phyloP scores from a whole-genome alignment of 2,329 filamentous ascomycete species.

The Colletotrichum tofieldiae region DNA sequence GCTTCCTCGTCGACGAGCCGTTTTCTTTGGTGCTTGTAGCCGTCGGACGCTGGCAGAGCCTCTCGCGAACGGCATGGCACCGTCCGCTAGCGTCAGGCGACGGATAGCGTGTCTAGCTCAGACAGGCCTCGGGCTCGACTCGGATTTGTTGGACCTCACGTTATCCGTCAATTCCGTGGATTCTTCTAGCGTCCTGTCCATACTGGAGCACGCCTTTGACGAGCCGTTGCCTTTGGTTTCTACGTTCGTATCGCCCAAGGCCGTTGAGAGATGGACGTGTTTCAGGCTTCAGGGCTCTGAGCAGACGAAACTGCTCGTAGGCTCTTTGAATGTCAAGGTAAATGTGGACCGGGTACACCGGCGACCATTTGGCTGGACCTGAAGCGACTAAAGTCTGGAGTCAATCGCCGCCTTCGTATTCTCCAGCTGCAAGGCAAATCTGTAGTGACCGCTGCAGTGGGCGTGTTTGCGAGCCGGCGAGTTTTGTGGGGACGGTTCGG shows the following conservation, averaged over 20 bases:
- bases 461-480: neutral
- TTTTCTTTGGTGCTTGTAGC: neutral
- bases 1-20: constrained; percentile 5
- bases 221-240: neutral
- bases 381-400: neutral
- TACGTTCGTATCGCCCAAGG: neutral
- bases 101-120: constrained; percentile 7
- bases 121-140: constrained; percentile 15
- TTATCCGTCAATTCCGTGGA: neutral
- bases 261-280: neutral
- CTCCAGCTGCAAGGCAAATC: neutral
- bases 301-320: constrained; percentile 14
- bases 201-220: neutral
- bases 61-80: neutral
- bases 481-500: constrained; percentile 3
- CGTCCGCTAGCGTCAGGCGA: constrained; percentile 10
- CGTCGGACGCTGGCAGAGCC: constrained; percentile 12
- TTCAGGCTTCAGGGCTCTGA: constrained; percentile 4
- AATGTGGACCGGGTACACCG: neutral
- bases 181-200: neutral
- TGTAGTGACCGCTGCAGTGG: neutral
- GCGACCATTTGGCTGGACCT: neutral
- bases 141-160: neutral
- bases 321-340: neutral
- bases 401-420: neutral